phyloP scores from a whole-genome alignment of 139 green algal species.

The Tetraselmis striata region DNA sequence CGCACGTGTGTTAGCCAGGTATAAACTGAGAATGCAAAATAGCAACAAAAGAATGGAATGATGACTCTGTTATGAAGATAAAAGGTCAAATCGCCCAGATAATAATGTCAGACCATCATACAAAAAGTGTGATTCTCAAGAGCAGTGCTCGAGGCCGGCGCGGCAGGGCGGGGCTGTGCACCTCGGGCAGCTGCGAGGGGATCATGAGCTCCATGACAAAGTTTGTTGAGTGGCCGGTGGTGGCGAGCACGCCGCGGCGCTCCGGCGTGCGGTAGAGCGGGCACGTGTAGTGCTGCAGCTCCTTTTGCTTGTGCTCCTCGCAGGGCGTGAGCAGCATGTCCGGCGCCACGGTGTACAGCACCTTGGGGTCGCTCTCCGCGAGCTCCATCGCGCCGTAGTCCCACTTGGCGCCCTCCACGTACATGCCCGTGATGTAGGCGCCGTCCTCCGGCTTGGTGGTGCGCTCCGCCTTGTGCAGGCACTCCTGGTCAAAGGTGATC shows the following conservation, averaged over 20 bases:
- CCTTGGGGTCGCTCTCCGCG: conserved; percentile 39
- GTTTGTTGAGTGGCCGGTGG: conserved; percentile 70
- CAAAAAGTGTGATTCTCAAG: too few species aligned
- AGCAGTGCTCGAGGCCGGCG: too few species aligned
- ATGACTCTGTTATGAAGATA: too few species aligned
- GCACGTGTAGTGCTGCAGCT: conserved; percentile 48
- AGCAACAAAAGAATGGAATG: too few species aligned
- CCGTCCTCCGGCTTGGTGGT: conserved; percentile 29
- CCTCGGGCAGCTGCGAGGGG: conserved; percentile 32
- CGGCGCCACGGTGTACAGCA: conserved; percentile 55
- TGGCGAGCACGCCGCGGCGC: conserved; percentile 56
- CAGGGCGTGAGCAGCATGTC: conserved; percentile 49
- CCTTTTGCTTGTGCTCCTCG: conserved; percentile 15
- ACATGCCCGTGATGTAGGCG: conserved; percentile 40
- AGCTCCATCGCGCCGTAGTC: conserved; percentile 24
- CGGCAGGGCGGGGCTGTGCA: too few species aligned
- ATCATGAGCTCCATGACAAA: conserved; percentile 66
- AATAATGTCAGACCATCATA: too few species aligned
- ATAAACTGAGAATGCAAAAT: too few species aligned
- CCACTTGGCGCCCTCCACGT: conserved; percentile 42
- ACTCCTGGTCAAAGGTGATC: conserved; percentile 31
- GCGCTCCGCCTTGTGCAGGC: conserved; percentile 25
- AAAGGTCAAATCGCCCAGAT: too few species aligned
- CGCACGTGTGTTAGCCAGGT: too few species aligned
- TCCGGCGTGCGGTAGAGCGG: conserved; percentile 65